Evolutionary conservation across 2,329 filamentous ascomycete genomes (phyloP).

Genomic region (Penicillium brasilianum): DNA sequence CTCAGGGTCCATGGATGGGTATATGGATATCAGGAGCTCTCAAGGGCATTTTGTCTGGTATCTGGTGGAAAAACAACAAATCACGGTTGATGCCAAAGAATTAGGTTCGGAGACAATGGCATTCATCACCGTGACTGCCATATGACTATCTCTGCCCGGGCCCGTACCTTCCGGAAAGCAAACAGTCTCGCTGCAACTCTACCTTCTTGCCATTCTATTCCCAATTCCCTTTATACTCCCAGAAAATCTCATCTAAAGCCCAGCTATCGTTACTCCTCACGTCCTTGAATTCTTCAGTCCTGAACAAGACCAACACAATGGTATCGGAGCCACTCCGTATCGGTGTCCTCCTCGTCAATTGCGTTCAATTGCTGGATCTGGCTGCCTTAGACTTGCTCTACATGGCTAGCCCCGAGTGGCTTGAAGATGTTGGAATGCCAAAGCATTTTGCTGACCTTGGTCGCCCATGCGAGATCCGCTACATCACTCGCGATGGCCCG

Average conservation of each 20-base stretch:
- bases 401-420: constrained; percentile 40
- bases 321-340: constrained; percentile 24
- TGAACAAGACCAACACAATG: constrained; percentile 10
- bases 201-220: not conserved
- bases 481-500: constrained; percentile 34
- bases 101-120: not conserved
- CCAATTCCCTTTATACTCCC: not conserved
- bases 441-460: constrained; percentile 34
- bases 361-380: constrained; percentile 48
- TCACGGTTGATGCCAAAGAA: not conserved
- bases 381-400: constrained; percentile 45
- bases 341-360: constrained; percentile 44
- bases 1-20: not conserved
- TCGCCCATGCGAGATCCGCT: constrained; percentile 36
- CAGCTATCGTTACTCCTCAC: not conserved
- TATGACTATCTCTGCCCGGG: not conserved
- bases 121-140: not conserved
- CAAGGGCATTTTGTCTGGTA: not conserved
- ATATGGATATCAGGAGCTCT: not conserved
- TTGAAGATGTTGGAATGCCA: constrained; percentile 39
- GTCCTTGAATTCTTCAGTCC: not conserved
- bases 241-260: not conserved
- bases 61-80: not conserved
- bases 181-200: not conserved
- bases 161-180: not conserved